Base-by-base conservation (phyloP, 768 basidiomycete genomes). In the Russula olivacea region DNA sequence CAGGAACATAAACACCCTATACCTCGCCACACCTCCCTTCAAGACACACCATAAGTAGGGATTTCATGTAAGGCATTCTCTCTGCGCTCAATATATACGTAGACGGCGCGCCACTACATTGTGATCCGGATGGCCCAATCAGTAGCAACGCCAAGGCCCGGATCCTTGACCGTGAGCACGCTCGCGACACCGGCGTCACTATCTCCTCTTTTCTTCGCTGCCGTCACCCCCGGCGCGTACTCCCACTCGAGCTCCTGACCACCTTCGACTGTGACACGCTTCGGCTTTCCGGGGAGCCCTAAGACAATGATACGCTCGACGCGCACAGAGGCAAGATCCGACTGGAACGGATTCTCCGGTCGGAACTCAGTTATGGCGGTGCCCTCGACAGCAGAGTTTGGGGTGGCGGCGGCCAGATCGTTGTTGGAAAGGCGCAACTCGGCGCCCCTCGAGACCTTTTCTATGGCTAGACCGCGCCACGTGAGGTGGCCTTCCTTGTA, bases 221-320 rank as follows among this genome's bases (percentile, higher is more conserved):
- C 80, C 11, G 77, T 76, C 40, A 80, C 78, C 28, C 92, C 91
- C 7, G 79, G 76, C 21, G 72, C 76, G 71, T 80, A 97, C 58
- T 82, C 81, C 83, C 87, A 98, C 47, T 82, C 79, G 61, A 94
- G 74, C 50, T 81, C 81, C 36, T 57, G 69, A 36, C 78, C 79
- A 50, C 75, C 76, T 65, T 80, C 79, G 43, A 80, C 70, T 68
- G 76, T 82, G 32, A 95, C 85, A 52, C 76, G 79, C 51, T 71
- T 76, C 3, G 95, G 95, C 72, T 81, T 83, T 34, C 62, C 70
- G 21, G 74, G 71, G 63, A 97, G 74, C 2, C 96, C 96, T 5
- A 93, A 73, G 4, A 98, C 78, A 49, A 95, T 79, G 25, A 98
- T 72, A 74, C 85, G 84, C 74, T 96, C 94, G 19, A 98, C 85